phyloP scores from a whole-genome alignment of 2,329 filamentous ascomycete species.

The Bretziella fagacearum region DNA sequence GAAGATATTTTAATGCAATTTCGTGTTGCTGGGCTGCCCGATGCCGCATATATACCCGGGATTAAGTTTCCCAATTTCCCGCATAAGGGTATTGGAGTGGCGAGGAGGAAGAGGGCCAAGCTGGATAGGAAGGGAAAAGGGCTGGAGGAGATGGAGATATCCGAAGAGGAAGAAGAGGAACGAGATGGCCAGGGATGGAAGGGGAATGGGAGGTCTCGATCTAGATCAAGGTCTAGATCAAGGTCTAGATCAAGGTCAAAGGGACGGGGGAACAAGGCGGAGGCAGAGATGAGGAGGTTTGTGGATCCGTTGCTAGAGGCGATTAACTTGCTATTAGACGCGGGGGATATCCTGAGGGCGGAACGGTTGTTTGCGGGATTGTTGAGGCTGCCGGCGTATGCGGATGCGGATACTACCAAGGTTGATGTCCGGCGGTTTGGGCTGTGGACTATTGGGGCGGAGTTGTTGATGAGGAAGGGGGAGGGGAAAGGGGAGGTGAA shows the following conservation, averaged over 20 bases:
- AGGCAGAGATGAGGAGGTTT: constrained; percentile 10
- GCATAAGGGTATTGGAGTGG: constrained; percentile 21
- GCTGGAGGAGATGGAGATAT: background rate
- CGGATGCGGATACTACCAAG: constrained; percentile 17
- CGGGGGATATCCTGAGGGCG: constrained; percentile 10
- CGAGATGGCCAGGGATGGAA: background rate
- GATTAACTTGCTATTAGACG: constrained; percentile 7
- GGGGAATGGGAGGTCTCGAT: background rate
- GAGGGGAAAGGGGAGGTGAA: constrained; percentile 4
- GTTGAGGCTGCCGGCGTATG: constrained; percentile 7
- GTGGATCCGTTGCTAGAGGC: constrained; percentile 11
- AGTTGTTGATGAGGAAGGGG: constrained; percentile 51
- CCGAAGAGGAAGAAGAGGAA: background rate
- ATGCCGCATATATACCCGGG: constrained; percentile 27
- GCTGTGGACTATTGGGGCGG: constrained; percentile 71
- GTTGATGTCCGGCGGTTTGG: constrained; percentile 49
- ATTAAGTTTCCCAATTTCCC: constrained; percentile 27
- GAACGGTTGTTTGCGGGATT: constrained; percentile 9
- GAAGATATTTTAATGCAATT: constrained; percentile 33
- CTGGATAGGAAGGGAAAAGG: background rate
- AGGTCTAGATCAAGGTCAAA: background rate
- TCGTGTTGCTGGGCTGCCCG: constrained; percentile 29
- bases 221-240: background rate
- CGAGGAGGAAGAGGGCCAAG: constrained; percentile 4
- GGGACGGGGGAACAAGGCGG: background rate